phyloP scores from a whole-genome alignment of 2,329 filamentous ascomycete species.

The Fonsecaea pedrosoi region DNA sequence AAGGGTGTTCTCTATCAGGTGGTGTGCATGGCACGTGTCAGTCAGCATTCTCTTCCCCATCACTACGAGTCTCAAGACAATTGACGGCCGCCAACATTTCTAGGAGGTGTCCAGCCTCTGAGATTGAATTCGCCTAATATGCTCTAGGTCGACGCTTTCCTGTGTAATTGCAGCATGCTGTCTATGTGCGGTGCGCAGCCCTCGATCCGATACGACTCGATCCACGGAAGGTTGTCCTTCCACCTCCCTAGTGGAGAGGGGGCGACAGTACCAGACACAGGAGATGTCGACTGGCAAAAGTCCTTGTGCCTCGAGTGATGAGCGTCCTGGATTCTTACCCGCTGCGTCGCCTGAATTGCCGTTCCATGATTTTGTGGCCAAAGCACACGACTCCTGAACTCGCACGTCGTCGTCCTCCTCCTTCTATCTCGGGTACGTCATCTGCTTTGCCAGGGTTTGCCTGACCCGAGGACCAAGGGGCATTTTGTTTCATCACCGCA shows the following conservation, averaged over 20 bases:
- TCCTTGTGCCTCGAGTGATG: neutral
- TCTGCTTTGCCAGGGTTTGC: neutral
- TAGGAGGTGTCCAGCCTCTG: neutral
- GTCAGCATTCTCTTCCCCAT: neutral
- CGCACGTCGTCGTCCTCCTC: neutral
- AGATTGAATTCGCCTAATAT: neutral
- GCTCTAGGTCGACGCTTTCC: neutral
- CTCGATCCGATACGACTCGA: neutral
- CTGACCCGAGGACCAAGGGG: neutral
- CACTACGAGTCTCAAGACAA: too few species aligned
- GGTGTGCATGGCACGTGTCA: neutral
- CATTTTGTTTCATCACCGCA: neutral
- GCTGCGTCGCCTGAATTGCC: neutral
- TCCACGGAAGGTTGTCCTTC: neutral
- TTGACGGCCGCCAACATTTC: neutral
- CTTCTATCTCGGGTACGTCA: neutral
- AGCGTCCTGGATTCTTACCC: neutral
- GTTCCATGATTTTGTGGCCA: neutral
- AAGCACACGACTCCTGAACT: neutral
- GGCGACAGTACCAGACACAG: neutral
- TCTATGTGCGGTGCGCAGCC: neutral
- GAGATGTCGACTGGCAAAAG: neutral
- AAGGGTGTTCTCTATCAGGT: neutral
- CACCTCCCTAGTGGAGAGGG: neutral
- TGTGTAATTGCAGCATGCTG: neutral